Conservation (phyloP, 257 asterid species). For the Salvia rosmarinus region DNA sequence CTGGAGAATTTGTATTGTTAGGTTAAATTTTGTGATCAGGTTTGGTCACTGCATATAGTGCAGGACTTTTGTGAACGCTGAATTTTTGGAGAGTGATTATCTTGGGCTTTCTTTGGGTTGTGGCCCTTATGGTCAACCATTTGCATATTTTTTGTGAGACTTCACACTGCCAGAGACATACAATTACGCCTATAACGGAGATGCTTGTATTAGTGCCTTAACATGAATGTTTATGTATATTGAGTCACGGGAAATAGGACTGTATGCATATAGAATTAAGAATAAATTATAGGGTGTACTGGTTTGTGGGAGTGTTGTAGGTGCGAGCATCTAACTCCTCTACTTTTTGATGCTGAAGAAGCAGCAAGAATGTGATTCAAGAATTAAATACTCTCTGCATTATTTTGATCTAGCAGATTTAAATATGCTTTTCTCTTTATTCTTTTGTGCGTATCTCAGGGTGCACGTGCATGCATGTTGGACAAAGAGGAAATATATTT, state of each 20-base stretch:
- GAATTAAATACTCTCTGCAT: slow-evolving; percentile 8
- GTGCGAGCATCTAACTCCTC: neutral
- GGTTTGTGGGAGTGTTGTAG: slow-evolving; percentile 7
- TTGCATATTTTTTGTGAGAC: slow-evolving; percentile 6
- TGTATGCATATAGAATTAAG: neutral
- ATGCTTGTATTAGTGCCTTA: slow-evolving; percentile 14
- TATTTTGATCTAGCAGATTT: neutral
- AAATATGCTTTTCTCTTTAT: neutral
- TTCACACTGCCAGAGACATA: neutral
- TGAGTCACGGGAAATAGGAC: slow-evolving; percentile 11
- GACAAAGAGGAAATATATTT: neutral
- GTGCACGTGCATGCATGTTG: neutral
- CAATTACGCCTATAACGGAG: neutral
- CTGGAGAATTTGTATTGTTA: neutral
- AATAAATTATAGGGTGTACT: neutral
- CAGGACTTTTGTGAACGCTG: neutral
- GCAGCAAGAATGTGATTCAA: slow-evolving; percentile 16
- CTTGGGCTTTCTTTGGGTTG: neutral
- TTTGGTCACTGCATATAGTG: neutral
- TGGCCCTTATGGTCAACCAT: neutral
- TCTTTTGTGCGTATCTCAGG: neutral
- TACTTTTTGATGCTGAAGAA: neutral
- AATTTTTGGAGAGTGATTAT: neutral
- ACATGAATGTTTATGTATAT: slow-evolving; percentile 6
- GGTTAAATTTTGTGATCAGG: slow-evolving; percentile 1